Base-by-base conservation (phyloP, 495 filamentous ascomycete genomes). In the Hypoxylon lienhwacheense region DNA sequence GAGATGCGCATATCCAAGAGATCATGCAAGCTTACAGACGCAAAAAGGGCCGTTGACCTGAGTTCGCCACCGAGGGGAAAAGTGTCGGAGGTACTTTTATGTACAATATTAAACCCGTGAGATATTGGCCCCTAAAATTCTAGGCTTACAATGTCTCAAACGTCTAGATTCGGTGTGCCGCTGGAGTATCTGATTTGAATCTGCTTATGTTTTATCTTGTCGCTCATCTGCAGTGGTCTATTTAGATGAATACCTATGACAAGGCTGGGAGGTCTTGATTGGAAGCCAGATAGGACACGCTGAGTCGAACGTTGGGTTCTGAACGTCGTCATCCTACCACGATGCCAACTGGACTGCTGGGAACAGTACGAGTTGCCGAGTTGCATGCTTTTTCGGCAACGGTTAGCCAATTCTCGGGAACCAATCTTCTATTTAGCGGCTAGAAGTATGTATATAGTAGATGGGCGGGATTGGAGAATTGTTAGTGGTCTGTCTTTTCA, bases 21-120 rank as follows among this genome's bases (percentile, higher is more conserved):
- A 47, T 67, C 8, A 67, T 65, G 62, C 50, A 31, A 10, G 50
- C 29, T 16, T 65, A 61, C 19, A 61, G 51, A 41, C 40, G 35
- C 40, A 54, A 33, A 17, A 17, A 28, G 19, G 28, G 26, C 16
- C 44, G 35, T 31, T 42, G 12, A 39, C 14, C 14, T 22, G 28
- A 4, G 19, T n/a, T 14, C 6, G 24, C 8, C 35, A 31, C 24
- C 8, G 7, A 12, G 6, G 34, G 26, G 6, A 7, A 37, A 21
- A 22, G 43, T 20, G 33, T 46, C n/a, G n/a, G n/a, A n/a, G n/a
- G n/a, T 34, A 58, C 48, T 43, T 44, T 37, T 22, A 10, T 42
- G 24, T 40, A 10, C 19, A 17, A 40, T 48, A 19, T 25, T 46
- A 40, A 42, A 20, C 19, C 19, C 11, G 39, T 53, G 20, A 8